Conservation (phyloP, 2,329 filamentous ascomycete species). For the Lojkania enalia region DNA sequence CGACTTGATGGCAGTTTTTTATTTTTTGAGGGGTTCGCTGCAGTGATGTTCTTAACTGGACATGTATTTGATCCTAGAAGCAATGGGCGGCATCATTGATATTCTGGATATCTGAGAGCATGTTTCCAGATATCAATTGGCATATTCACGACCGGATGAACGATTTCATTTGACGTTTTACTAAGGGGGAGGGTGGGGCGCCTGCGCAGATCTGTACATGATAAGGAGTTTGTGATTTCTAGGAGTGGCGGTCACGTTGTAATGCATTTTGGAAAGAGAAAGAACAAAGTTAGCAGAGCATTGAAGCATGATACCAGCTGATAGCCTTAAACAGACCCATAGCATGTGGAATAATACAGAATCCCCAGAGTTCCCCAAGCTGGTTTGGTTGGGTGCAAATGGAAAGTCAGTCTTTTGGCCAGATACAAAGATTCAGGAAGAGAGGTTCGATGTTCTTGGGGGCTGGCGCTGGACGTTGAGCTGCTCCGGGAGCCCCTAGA, state of each 20-base stretch:
- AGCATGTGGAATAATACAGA: no score
- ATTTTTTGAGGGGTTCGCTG: conserved; percentile 9
- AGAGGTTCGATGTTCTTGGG: no score
- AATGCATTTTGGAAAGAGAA: conserved; percentile 28
- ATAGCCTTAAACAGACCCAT: conserved; percentile 36
- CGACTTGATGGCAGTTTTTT: no score
- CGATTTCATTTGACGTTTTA: conserved; percentile 14
- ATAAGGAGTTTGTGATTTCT: no score
- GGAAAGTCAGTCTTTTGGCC: no score
- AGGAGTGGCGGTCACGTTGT: conserved; percentile 24
- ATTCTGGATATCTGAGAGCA: conserved; percentile 37
- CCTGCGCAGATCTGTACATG: not conserved
- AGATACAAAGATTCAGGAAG: no score
- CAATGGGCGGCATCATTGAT: conserved; percentile 30
- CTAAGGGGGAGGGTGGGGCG: conserved; percentile 5
- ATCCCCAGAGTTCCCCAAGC: no score
- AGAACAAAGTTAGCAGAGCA: conserved; percentile 24
- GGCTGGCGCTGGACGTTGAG: no score
- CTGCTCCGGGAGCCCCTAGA: no score
- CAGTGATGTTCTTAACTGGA: conserved; percentile 10
- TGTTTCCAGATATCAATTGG: conserved; percentile 36
- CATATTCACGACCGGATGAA: conserved; percentile 41
- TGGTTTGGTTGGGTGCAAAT: no score
- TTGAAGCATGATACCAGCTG: conserved; percentile 43
- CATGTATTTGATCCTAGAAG: conserved; percentile 23